phyloP scores from a whole-genome alignment of 805 yeast species.

The Metschnikowia sp. region DNA sequence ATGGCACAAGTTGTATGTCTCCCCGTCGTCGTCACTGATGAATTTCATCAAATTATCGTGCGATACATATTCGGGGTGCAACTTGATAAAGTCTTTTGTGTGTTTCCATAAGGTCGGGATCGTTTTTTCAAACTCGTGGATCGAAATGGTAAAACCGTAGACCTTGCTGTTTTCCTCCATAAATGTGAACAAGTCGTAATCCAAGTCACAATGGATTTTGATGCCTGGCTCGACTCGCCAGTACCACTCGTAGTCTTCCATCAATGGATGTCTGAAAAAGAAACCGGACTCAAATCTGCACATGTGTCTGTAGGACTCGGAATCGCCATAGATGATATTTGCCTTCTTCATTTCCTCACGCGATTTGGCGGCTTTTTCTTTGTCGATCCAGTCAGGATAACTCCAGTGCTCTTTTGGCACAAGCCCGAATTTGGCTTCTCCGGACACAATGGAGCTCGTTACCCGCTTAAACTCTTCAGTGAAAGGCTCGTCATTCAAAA shows the following conservation, averaged over 20 bases:
- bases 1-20: conserved; percentile 74
- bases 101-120: conserved; percentile 22
- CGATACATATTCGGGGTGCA: conserved; percentile 13
- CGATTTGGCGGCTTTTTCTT: conserved; percentile 24
- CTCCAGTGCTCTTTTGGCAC: conserved; percentile 23
- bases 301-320: conserved; percentile 19
- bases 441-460: conserved; percentile 18
- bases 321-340: conserved; percentile 29
- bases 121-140: conserved; percentile 20
- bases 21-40: conserved; percentile 65
- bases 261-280: conserved; percentile 17
- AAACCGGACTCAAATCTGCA: conserved; percentile 21
- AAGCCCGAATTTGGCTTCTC: conserved; percentile 19
- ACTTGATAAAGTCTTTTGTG: conserved; percentile 18
- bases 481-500: conserved; percentile 24
- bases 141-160: conserved; percentile 24
- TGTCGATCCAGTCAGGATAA: conserved; percentile 21
- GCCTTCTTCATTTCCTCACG: conserved; percentile 23
- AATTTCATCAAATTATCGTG: conserved; percentile 51
- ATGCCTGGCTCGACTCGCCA: conserved; percentile 26
- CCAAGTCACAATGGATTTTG: conserved; percentile 21
- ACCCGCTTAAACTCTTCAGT: conserved; percentile 20
- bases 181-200: conserved; percentile 22
- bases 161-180: conserved; percentile 20
- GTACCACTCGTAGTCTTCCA: conserved; percentile 23